phyloP scores from a whole-genome alignment of 192 early-diverging fungal genomes.

The Chytriomyces hyalinus region DNA sequence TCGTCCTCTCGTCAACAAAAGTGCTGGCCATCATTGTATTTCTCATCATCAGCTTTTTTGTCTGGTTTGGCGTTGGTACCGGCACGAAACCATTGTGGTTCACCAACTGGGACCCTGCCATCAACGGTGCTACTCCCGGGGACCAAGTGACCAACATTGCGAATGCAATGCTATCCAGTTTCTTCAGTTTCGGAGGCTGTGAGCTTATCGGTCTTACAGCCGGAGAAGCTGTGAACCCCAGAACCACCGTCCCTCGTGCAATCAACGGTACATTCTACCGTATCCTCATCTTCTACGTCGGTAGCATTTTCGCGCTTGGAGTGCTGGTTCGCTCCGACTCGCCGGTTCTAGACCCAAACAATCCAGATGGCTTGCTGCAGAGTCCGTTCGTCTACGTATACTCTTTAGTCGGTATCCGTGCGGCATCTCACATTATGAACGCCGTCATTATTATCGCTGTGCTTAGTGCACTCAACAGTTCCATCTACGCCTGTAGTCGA shows the following conservation, averaged over 20 bases:
- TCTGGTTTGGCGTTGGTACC: constrained; percentile 68
- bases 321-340: constrained; percentile 54
- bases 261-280: constrained; percentile 73
- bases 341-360: constrained; percentile 65
- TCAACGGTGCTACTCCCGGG: neutral
- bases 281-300: constrained; percentile 76
- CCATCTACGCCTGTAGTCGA: constrained; percentile 71
- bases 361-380: constrained; percentile 50
- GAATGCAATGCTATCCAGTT: too few relatives aligned
- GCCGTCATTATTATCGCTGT: constrained; percentile 72
- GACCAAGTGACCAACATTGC: neutral
- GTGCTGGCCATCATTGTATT: constrained; percentile 82
- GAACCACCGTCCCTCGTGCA: constrained; percentile 42
- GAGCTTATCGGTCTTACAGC: constrained; percentile 84
- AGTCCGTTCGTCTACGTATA: constrained; percentile 72
- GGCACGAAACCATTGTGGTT: constrained; percentile 48
- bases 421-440: constrained; percentile 70
- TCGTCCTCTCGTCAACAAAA: constrained; percentile 81
- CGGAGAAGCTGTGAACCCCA: constrained; percentile 84
- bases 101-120: constrained; percentile 29
- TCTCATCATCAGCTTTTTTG: constrained; percentile 73
- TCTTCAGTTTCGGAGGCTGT: neutral
- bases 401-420: constrained; percentile 54
- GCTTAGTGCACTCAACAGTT: constrained; percentile 73
- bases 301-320: constrained; percentile 69